Percentiles rank a stretch among this genome's conserved stretches.
These are phyloP conservation scores for Leishmania aethiopica DNA, from an alignment of 208 protist genomes.

Conservation along the genomic window DNA sequence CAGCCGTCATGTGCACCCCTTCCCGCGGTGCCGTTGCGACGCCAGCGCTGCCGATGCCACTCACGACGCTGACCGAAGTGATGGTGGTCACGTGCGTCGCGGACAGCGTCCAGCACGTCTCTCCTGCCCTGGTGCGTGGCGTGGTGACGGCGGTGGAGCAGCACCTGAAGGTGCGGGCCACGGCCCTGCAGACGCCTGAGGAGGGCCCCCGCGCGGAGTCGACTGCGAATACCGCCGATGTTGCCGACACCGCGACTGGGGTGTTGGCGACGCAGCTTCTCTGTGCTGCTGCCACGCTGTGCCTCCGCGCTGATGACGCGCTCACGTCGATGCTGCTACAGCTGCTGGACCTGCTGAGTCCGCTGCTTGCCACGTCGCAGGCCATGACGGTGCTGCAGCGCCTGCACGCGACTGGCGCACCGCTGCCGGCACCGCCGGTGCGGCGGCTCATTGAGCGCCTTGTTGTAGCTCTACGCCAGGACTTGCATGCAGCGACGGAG, in stretches of 20 bases:
- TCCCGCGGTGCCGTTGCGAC: conserved; percentile 1
- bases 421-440: conserved; percentile 22
- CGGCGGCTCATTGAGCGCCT: conserved; percentile 31
- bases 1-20: conserved; percentile 28
- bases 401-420: conserved; percentile 30
- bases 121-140: conserved; percentile 42
- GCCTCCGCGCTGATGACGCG: conserved; percentile 43
- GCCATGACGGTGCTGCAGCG: conserved; percentile 26
- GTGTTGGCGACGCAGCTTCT: conserved; percentile 45
- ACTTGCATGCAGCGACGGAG: not conserved
- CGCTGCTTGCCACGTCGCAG: conserved; percentile 39
- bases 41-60: conserved; percentile 33
- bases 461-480: conserved; percentile 14
- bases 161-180: conserved; percentile 9
- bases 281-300: conserved; percentile 45
- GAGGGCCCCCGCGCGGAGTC: not conserved
- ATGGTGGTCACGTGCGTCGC: conserved; percentile 72
- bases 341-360: conserved; percentile 36
- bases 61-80: conserved; percentile 65
- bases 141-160: conserved; percentile 20
- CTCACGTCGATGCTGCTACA: conserved; percentile 47
- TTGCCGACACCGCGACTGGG: conserved; percentile 21
- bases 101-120: conserved; percentile 73
- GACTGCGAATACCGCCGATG: not conserved
- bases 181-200: not conserved